Evolutionary conservation across 164 flowering plant species (phyloP), one percentile per base, ranked within the genome.

Genomic region (Macadamia tetraphylla): DNA sequence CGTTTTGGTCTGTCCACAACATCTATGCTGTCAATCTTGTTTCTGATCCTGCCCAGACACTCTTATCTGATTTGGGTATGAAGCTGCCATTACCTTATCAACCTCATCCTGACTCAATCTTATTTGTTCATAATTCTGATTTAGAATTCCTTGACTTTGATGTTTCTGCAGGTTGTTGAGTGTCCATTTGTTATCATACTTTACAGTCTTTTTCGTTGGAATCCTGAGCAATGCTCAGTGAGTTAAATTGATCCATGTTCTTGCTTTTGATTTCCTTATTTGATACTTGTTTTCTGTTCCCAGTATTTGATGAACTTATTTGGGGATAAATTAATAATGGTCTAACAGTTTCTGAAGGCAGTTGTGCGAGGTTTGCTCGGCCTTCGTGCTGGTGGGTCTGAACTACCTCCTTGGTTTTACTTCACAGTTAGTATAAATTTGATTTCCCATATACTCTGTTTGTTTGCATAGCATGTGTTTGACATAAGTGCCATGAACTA

Each of bases 171-270:
- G 97, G 74, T 75, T 9, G 51, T 86, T 60, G 75, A 82, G 68
- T 62, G 71, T 65, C 84, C 86, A 6, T 75, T 91, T 42, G 81
- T 80, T 72, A 74, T 86, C 53, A 79, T 85, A 40, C 59, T 80
- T 52, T 88, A 78, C 76, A 84, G 92, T 73, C 60, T 73, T 15
- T 77, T 84, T 60, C 82, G 94, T 5, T 66, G 49, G 57, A 63
- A 85, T 68, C 84, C 85, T 0, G 60, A 83, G 8, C 75, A 78
- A 69, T 86, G 86, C 77, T 81, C 91, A 75, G 97, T 89, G 82
- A 67, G 8, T 56, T 31, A 0, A 18, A 44, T 3, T 67, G 11
- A 12, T 60, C 57, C 61, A 32, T 29, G 13, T 61, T 1, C 6
- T 35, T 62, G 12, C 29, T 40, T 15, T 68, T 62, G 23, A 23